Conservation (phyloP, 2,329 filamentous ascomycete genomes). For the Alternaria tenuissima region DNA sequence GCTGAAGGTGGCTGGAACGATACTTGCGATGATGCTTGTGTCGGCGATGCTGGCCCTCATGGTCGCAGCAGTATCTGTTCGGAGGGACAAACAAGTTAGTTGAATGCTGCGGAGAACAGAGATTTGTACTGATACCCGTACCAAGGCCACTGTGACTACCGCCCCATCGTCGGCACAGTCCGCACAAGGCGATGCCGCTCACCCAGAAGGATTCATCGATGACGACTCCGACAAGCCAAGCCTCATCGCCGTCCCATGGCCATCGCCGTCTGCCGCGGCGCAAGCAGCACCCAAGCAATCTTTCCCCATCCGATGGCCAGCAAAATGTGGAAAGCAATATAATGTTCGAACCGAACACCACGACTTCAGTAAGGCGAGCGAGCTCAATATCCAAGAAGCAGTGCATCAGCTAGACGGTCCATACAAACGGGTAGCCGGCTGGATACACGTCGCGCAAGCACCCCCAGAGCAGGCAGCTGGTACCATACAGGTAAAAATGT, state of each 20-base stretch:
- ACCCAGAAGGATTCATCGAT: slow-evolving; percentile 24
- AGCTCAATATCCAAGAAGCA: slow-evolving; percentile 40
- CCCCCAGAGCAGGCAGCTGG: slow-evolving; percentile 44
- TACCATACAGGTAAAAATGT: slow-evolving; percentile 48
- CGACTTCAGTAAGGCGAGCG: slow-evolving; percentile 32
- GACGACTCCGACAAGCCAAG: slow-evolving; percentile 22
- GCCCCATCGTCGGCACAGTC: slow-evolving; percentile 22
- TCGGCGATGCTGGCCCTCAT: slow-evolving; percentile 33
- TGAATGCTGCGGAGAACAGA: neutral
- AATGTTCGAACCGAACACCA: slow-evolving; percentile 43
- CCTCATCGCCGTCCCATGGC: slow-evolving; percentile 23
- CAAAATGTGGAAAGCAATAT: slow-evolving; percentile 46
- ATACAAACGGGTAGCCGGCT: slow-evolving; percentile 50
- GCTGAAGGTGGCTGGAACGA: slow-evolving; percentile 30
- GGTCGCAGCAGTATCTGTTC: slow-evolving; percentile 25
- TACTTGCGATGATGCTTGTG: slow-evolving; percentile 34
- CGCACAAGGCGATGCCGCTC: slow-evolving; percentile 15
- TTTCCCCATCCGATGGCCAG: slow-evolving; percentile 49
- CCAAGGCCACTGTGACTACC: slow-evolving; percentile 7
- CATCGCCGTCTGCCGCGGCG: slow-evolving; percentile 21
- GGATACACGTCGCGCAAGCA: slow-evolving; percentile 49
- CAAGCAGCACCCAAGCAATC: slow-evolving; percentile 23
- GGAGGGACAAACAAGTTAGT: slow-evolving; percentile 32
- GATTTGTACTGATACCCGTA: slow-evolving; percentile 5
- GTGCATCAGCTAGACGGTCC: slow-evolving; percentile 43